Conservation (phyloP, 2,329 filamentous ascomycete species). For the Aspergillus novofumigatus region DNA sequence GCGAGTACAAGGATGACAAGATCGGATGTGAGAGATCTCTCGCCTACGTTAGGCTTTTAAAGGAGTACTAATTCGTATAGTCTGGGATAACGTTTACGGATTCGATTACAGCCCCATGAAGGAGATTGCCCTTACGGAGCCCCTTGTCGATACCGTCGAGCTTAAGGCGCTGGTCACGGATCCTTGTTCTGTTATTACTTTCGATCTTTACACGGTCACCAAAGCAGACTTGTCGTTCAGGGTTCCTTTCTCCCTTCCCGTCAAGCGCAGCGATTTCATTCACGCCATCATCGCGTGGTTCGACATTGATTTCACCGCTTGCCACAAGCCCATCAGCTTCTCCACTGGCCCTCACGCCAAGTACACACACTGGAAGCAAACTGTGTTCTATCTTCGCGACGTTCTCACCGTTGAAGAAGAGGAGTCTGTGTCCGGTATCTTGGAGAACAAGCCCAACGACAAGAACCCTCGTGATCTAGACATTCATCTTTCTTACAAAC, state of each 20-base stretch:
- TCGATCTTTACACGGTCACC: constrained; percentile 91
- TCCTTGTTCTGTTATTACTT: constrained; percentile 74
- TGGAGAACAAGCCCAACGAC: constrained; percentile 82
- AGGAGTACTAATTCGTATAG: constrained; percentile 48
- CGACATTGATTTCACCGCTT: constrained; percentile 96
- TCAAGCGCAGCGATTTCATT: constrained; percentile 86
- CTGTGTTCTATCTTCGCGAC: constrained; percentile 94
- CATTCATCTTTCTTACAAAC: constrained; percentile 77
- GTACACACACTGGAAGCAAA: constrained; percentile 99
- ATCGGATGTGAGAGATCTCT: constrained; percentile 75
- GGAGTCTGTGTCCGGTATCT: constrained; percentile 68
- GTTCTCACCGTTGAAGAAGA: constrained; percentile 86
- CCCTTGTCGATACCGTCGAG: constrained; percentile 95
- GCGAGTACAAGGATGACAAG: constrained; percentile 99
- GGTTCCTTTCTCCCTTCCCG: constrained; percentile 69
- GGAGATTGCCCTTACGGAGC: constrained; percentile 87
- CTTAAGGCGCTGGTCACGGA: constrained; percentile 96
- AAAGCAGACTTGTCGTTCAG: constrained; percentile 79
- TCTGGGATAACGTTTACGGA: constrained; percentile 99
- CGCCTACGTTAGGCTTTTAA: not conserved
- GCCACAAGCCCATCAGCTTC: constrained; percentile 97
- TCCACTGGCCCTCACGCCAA: constrained; percentile 97
- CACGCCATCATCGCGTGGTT: constrained; percentile 98
- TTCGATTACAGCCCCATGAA: constrained; percentile 96
- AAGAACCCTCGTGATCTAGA: constrained; percentile 95